Evolutionary conservation across 345 rosid species (phyloP), one percentile per base, ranked within the genome.

Genomic region (Jatropha curcas): DNA sequence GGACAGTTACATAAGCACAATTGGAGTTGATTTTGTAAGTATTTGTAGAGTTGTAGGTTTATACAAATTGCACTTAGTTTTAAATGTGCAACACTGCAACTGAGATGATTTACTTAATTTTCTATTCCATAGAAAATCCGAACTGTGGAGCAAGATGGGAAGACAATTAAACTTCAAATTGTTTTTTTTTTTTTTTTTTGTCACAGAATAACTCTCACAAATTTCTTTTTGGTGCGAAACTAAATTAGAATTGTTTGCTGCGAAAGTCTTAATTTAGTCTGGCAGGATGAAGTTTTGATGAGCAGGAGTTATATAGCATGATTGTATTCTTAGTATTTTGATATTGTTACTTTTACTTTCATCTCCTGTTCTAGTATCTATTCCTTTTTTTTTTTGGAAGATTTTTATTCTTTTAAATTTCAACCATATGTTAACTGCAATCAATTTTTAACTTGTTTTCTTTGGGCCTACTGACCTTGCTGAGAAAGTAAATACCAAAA

Each of bases 1-100:
- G 83, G 97, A 94, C 75, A 92, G 95, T 84, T 92, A 92, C 71
- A 94, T 90, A 75, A 92, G 98, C 79, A 94, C 97, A 35, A 92
- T 89, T 56, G 97, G 98, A 33, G 97, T 94, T 48, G 97, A 92
- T 79, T 90, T 94, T 81, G 97, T 90, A 84, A 91, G 97, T 55
- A 63, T 71, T 35, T 28, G 2, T 34, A 39, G 60, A 35, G 59
- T 19, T 67, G 14, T 43, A 1, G 59, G 67, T 39, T 19, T 10
- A 24, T 33, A 20, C 14, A 14, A 22, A 28, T 67, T 14, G 52
- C 67, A 0, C 30, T 50, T 22, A 28, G 31, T 33, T 60, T 1
- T 27, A 19, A n/a, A 24, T 31, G n/a, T n/a, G n/a, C n/a, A n/a
- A 7, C 13, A 41, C 25, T n/a, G n/a, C n/a, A n/a, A 46, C 58